Conservation (phyloP, 2,329 filamentous ascomycete species). For the Coniochaeta sp. region DNA sequence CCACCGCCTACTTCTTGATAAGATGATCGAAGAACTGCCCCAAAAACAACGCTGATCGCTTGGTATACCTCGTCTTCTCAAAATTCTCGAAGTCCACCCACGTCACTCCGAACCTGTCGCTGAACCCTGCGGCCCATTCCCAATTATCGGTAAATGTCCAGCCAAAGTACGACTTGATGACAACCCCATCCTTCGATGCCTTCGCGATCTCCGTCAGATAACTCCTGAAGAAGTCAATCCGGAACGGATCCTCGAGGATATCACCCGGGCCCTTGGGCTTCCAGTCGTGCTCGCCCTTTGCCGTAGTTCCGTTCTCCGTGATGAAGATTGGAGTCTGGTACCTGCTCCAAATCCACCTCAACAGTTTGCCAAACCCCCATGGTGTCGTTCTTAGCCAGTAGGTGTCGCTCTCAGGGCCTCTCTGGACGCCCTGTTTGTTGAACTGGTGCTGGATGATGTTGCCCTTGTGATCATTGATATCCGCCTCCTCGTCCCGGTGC, state of each 20-base stretch:
- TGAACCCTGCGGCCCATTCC: slow-evolving; percentile 35
- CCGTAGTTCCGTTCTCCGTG: slow-evolving; percentile 34
- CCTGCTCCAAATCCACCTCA: slow-evolving; percentile 32
- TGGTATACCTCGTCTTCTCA: slow-evolving; percentile 27
- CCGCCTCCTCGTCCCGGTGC: slow-evolving; percentile 25
- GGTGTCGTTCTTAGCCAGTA: slow-evolving; percentile 31
- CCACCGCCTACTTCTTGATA: slow-evolving; percentile 16
- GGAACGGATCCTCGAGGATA: slow-evolving; percentile 28
- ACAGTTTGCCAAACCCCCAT: slow-evolving; percentile 28
- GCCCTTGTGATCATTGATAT: slow-evolving; percentile 31
- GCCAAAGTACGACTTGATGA: slow-evolving; percentile 31
- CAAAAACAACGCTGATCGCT: slow-evolving; percentile 22
- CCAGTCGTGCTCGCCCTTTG: slow-evolving; percentile 28
- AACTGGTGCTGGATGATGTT: slow-evolving; percentile 28
- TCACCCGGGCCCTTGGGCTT: slow-evolving; percentile 20
- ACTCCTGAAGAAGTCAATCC: slow-evolving; percentile 29
- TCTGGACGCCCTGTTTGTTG: slow-evolving; percentile 24
- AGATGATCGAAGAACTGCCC: slow-evolving; percentile 22
- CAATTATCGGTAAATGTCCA: slow-evolving; percentile 37
- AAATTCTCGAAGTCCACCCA: slow-evolving; percentile 31
- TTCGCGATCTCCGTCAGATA: slow-evolving; percentile 30
- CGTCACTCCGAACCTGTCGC: slow-evolving; percentile 30
- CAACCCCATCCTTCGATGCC: slow-evolving; percentile 27
- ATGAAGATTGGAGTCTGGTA: slow-evolving; percentile 34
- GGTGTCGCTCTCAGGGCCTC: slow-evolving; percentile 29